Evolutionary conservation across 1,139 yeast species (phyloP).

Genomic region (Suhomyces choctaworum): DNA sequence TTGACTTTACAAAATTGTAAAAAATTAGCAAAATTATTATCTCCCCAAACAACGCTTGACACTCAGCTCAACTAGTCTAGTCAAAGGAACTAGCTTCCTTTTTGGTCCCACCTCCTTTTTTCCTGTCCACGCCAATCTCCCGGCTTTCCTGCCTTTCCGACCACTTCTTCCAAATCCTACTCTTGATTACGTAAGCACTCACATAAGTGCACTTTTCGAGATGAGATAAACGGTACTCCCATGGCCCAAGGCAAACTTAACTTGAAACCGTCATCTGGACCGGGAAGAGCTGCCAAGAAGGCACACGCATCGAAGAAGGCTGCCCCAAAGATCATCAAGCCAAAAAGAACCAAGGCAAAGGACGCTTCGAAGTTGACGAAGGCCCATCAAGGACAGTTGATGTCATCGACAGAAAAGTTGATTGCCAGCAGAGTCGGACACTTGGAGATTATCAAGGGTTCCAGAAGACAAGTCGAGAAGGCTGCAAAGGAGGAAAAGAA

Average conservation of each 20-base stretch:
- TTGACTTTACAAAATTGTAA: too few relatives aligned
- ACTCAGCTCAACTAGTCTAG: too few relatives aligned
- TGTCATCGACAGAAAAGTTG: slow-evolving; percentile 76
- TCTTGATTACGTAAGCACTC: too few relatives aligned
- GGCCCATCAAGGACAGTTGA: slow-evolving; percentile 65
- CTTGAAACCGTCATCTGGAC: slow-evolving; percentile 36
- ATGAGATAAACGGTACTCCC: slow-evolving; percentile 1
- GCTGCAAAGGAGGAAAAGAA: slow-evolving; percentile 35
- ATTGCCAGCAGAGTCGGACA: slow-evolving; percentile 94
- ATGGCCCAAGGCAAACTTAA: slow-evolving; percentile 62
- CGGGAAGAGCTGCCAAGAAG: slow-evolving; percentile 53
- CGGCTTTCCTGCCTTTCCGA: too few relatives aligned
- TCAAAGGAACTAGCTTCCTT: too few relatives aligned
- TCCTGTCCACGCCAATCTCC: too few relatives aligned
- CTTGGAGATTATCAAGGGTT: slow-evolving; percentile 84
- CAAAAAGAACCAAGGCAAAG: slow-evolving; percentile 58
- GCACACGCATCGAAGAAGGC: slow-evolving; percentile 60
- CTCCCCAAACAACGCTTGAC: too few relatives aligned
- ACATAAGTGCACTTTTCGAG: too few relatives aligned
- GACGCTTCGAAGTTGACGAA: slow-evolving; percentile 54
- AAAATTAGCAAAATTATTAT: too few relatives aligned
- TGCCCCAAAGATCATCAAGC: slow-evolving; percentile 73
- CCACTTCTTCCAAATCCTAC: too few relatives aligned
- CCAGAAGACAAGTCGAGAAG: slow-evolving; percentile 80
- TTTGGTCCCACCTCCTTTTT: too few relatives aligned